Conservation (phyloP, 768 basidiomycete genomes). For the Inosperma sp. region DNA sequence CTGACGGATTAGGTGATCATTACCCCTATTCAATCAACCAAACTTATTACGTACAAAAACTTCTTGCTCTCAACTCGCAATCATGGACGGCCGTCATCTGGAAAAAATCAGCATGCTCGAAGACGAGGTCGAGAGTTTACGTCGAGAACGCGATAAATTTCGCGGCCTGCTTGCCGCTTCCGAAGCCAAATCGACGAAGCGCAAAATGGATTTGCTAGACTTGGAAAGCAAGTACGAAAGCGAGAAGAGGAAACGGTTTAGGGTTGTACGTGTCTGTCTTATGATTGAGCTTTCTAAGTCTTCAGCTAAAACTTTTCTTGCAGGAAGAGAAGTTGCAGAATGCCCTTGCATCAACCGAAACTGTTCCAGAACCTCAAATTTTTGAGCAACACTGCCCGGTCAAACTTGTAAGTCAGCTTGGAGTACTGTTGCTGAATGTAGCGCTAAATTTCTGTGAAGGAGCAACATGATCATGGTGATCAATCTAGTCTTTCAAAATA, state of each 20-base stretch:
- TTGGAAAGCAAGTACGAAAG: constrained; percentile 8
- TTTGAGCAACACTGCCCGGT: no score
- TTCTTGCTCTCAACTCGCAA: no score
- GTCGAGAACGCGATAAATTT: constrained; percentile 4
- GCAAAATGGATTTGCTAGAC: background rate
- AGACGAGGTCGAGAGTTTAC: constrained; percentile 2
- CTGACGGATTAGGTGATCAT: no score
- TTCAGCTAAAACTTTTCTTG: background rate
- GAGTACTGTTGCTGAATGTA: no score
- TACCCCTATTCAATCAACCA: no score
- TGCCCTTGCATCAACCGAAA: background rate
- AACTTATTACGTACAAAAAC: no score
- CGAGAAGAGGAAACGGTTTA: background rate
- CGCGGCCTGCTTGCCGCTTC: background rate
- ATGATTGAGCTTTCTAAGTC: background rate
- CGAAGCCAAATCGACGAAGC: constrained; percentile 5
- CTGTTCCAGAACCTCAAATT: no score
- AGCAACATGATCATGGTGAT: no score
- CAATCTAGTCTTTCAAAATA: no score
- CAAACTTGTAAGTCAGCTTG: no score
- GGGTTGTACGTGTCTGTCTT: background rate
- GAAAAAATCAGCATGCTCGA: background rate
- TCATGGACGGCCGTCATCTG: background rate
- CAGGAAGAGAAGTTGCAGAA: background rate
- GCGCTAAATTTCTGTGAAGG: no score